Conservation (phyloP, 306 rosid species). For the Prunus padus region DNA sequence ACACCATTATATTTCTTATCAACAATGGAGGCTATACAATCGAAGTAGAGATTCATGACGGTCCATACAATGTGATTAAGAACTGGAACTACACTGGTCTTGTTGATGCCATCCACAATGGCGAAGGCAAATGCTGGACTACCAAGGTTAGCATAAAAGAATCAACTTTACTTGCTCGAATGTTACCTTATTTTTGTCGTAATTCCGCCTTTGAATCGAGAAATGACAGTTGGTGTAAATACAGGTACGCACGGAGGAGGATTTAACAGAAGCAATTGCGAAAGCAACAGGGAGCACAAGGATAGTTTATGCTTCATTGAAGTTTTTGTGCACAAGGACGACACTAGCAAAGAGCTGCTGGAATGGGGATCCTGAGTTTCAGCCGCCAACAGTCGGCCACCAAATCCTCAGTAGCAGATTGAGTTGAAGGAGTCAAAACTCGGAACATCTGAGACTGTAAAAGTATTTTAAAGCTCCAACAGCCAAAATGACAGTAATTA, state of each 20-base stretch:
- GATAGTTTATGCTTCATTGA: constrained; percentile 73
- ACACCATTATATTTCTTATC: constrained; percentile 72
- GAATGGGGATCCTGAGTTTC: constrained; percentile 98
- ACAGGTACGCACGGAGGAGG: constrained; percentile 75
- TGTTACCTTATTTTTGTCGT: not conserved
- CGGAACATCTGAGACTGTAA: not conserved
- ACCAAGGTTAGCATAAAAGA: constrained; percentile 55
- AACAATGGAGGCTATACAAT: constrained; percentile 90
- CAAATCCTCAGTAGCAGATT: constrained; percentile 65
- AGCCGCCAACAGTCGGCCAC: constrained; percentile 80
- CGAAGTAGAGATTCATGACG: constrained; percentile 95
- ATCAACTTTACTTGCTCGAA: not conserved
- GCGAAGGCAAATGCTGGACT: constrained; percentile 87
- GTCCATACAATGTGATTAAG: constrained; percentile 89
- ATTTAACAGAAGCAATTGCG: constrained; percentile 59
- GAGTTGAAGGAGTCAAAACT: not conserved
- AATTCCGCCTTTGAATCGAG: not conserved
- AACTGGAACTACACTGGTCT: constrained; percentile 84
- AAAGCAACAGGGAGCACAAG: constrained; percentile 49
- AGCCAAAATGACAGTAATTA: not conserved
- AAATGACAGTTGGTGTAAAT: constrained; percentile 7
- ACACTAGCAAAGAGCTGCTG: constrained; percentile 86
- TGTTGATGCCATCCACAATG: constrained; percentile 82
- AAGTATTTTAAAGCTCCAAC: constrained; percentile 2
- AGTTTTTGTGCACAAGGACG: constrained; percentile 75